phyloP scores from a whole-genome alignment of 331 rosid genomes.

The Quercus tomentella region DNA sequence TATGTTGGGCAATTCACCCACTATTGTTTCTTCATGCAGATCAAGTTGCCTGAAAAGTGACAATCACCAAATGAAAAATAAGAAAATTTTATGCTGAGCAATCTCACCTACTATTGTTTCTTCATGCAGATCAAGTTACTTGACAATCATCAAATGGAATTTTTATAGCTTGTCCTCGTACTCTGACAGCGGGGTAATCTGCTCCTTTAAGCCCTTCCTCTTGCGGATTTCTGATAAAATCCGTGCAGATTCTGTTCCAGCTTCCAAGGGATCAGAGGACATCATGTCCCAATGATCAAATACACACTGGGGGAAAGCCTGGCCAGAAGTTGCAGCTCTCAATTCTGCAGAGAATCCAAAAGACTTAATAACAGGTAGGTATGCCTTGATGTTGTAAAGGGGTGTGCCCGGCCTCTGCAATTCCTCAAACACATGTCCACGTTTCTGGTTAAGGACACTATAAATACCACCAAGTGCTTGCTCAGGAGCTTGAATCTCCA shows the following conservation, averaged over 20 bases:
- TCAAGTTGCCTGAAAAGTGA: too few species aligned
- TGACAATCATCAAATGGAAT: too few species aligned
- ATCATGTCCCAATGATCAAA: conserved; percentile 52
- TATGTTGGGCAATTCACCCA: too few species aligned
- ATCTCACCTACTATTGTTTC: too few species aligned
- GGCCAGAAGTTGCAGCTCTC: conserved; percentile 49
- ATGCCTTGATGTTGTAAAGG: conserved; percentile 47
- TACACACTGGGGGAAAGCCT: conserved; percentile 56
- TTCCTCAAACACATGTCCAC: conserved; percentile 55
- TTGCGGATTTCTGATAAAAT: conserved; percentile 39
- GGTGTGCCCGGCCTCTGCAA: conserved; percentile 58
- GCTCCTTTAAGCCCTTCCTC: conserved; percentile 55
- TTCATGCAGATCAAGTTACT: too few species aligned
- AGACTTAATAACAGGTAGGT: conserved; percentile 37
- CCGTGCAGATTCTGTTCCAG: conserved; percentile 28
- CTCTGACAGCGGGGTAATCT: conserved; percentile 38
- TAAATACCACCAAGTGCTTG: conserved; percentile 57
- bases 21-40: too few species aligned
- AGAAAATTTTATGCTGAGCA: too few species aligned
- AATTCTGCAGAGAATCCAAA: conserved; percentile 39
- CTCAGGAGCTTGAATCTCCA: conserved; percentile 51
- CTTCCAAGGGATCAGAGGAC: conserved; percentile 42
- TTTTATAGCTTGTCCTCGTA: conserved; percentile 39
- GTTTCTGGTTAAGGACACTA: conserved; percentile 52
- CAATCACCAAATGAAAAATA: too few species aligned